A percentile compares a stretch with the other conserved stretches of the same genome.
These are phyloP conservation scores for Drechslerella dactyloides DNA, from an alignment of 2,329 filamentous ascomycete genomes.

Conservation along the genomic window DNA sequence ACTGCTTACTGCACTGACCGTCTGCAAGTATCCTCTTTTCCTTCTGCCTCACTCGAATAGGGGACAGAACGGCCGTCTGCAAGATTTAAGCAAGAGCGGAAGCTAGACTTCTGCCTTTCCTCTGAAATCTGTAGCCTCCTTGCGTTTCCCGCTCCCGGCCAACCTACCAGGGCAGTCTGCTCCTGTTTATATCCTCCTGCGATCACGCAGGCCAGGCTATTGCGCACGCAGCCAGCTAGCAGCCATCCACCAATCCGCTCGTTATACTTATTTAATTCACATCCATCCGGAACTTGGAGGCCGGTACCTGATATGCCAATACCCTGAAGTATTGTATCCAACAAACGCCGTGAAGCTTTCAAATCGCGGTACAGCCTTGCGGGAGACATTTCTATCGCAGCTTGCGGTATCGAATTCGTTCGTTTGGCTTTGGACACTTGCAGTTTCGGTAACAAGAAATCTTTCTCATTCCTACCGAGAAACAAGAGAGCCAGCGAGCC, in stretches of 20 bases:
- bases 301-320: neutral
- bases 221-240: slow-evolving; percentile 19
- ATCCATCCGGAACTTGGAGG: neutral
- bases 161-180: slow-evolving; percentile 25
- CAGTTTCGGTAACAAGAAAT: slow-evolving; percentile 43
- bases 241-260: slow-evolving; percentile 38
- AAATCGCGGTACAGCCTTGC: slow-evolving; percentile 18
- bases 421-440: slow-evolving; percentile 33
- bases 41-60: slow-evolving; percentile 25
- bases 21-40: slow-evolving; percentile 42
- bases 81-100: slow-evolving; percentile 48
- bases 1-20: slow-evolving; percentile 34
- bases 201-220: slow-evolving; percentile 29
- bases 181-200: slow-evolving; percentile 7
- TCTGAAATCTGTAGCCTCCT: slow-evolving; percentile 19
- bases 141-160: slow-evolving; percentile 29
- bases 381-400: neutral
- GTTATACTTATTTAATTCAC: slow-evolving; percentile 22
- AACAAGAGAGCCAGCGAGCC: slow-evolving; percentile 42
- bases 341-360: slow-evolving; percentile 10
- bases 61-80: slow-evolving; percentile 39
- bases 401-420: slow-evolving; percentile 32
- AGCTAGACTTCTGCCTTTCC: slow-evolving; percentile 39
- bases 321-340: neutral
- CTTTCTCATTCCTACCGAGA: too few species aligned